Percentiles rank a stretch among this genome's conserved stretches.
Evolutionary conservation across 345 rosid species (phyloP).

Genomic region (Draba incana): DNA sequence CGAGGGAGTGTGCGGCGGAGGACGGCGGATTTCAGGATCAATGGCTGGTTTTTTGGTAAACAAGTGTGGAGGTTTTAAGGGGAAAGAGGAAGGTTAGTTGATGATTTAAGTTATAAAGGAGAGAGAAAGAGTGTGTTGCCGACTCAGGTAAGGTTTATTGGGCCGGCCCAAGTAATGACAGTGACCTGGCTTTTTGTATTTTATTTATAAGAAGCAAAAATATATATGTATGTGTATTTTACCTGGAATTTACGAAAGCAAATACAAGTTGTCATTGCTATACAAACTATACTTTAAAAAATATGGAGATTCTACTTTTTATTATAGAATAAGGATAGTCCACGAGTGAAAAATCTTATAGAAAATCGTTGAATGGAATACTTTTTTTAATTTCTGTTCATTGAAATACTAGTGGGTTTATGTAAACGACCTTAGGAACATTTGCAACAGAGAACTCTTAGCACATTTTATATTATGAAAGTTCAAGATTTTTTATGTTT

Average conservation of each 20-base stretch:
- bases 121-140: constrained; percentile 13
- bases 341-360: constrained; percentile 1
- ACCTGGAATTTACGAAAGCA: constrained; percentile 19
- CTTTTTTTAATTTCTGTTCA: constrained; percentile 1
- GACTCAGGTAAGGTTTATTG: constrained; percentile 5
- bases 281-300: not conserved
- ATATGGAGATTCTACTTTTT: constrained; percentile 16
- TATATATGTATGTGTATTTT: not conserved
- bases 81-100: constrained; percentile 3
- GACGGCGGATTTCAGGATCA: constrained; percentile 49
- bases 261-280: constrained; percentile 26
- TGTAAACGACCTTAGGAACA: constrained; percentile 25
- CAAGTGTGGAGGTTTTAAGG: not conserved
- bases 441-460: too few relatives aligned
- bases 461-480: too few relatives aligned
- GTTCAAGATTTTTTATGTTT: too few relatives aligned
- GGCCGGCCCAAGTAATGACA: constrained; percentile 40
- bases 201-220: not conserved
- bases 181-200: constrained; percentile 4
- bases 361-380: not conserved
- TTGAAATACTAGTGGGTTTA: constrained; percentile 24
- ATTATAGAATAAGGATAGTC: constrained; percentile 8
- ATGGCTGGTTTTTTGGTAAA: constrained; percentile 47
- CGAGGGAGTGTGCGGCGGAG: constrained; percentile 48
- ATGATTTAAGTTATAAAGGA: constrained; percentile 30